These are phyloP conservation scores for Trichosporon sp. DNA, from an alignment of 1,284 basidiomycete genomes.

Conservation along the genomic window DNA sequence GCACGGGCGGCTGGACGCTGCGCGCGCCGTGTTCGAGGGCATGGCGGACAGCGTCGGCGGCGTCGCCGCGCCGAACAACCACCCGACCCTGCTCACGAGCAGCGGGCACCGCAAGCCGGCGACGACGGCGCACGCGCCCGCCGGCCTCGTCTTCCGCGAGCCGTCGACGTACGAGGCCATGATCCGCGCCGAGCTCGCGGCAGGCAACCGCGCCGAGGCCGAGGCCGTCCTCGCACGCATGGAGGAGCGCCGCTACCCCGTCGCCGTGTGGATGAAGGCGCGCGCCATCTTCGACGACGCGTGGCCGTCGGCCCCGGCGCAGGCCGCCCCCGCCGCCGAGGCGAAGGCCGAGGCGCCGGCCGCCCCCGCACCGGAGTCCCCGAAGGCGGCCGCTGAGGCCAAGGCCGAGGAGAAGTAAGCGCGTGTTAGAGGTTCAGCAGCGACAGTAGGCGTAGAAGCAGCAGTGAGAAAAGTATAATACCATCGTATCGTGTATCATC, in stretches of 20 bases:
- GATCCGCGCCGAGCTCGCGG: constrained; percentile 83
- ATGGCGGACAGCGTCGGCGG: constrained; percentile 73
- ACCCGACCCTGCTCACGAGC: constrained; percentile 58
- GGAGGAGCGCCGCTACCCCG: constrained; percentile 55
- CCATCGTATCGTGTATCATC: neutral
- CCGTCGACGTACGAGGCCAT: constrained; percentile 76
- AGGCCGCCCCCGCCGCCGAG: neutral
- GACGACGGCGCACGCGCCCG: constrained; percentile 51
- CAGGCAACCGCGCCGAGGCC: constrained; percentile 62
- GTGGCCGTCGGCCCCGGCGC: neutral
- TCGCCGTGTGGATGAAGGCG: constrained; percentile 42
- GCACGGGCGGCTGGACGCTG: constrained; percentile 63
- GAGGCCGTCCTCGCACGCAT: constrained; percentile 68
- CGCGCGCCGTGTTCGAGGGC: constrained; percentile 76
- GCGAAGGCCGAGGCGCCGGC: neutral
- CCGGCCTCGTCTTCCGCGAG: constrained; percentile 70
- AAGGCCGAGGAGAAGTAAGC: neutral
- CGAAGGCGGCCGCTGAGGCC: neutral
- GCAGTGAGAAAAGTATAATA: neutral
- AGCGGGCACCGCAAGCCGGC: constrained; percentile 47
- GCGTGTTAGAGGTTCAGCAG: neutral
- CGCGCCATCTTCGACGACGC: constrained; percentile 33
- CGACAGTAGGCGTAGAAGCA: neutral
- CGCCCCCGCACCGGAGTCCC: neutral
- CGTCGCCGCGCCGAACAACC: constrained; percentile 83